Percentiles rank a stretch among this genome's conserved stretches.
Conservation (phyloP, 2,329 filamentous ascomycete species). For the Epichloe festucae region DNA sequence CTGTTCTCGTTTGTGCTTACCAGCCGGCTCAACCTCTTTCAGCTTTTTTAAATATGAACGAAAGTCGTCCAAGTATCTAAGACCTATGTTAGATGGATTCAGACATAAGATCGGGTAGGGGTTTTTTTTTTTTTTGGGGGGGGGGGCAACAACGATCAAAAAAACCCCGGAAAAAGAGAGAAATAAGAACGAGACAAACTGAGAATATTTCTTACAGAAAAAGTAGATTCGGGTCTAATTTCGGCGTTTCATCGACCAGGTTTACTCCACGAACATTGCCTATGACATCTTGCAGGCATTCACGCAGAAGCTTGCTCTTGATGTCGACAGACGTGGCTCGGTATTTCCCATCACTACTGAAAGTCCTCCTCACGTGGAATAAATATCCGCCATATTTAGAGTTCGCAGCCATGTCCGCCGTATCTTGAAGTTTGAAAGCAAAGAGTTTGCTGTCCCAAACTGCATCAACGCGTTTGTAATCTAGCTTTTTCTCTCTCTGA, state of each 20-base stretch:
- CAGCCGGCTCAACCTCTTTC: conserved; percentile 40
- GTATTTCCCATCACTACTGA: conserved; percentile 77
- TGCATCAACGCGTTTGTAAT: conserved; percentile 40
- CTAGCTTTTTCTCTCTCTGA: conserved; percentile 17
- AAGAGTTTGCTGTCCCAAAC: conserved; percentile 39
- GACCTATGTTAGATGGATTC: background rate
- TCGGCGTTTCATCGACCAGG: conserved; percentile 67
- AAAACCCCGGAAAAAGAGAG: background rate
- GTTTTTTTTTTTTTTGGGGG: too few relatives aligned
- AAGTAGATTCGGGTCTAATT: conserved; percentile 56
- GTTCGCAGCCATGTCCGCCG: conserved; percentile 30
- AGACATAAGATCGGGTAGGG: background rate
- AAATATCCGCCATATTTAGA: conserved; percentile 62
- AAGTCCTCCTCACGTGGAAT: conserved; percentile 71
- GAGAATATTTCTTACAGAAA: conserved; percentile 37
- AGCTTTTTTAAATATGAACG: conserved; percentile 49
- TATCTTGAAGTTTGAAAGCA: conserved; percentile 42
- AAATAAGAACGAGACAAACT: background rate
- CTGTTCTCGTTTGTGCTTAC: conserved; percentile 39
- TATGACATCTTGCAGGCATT: conserved; percentile 36
- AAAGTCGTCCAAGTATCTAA: conserved; percentile 63
- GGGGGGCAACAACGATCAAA: background rate
- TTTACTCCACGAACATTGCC: conserved; percentile 42
- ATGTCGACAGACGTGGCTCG: conserved; percentile 63
- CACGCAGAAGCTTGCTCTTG: conserved; percentile 67